A percentile compares a stretch with the other conserved stretches of the same genome.
Evolutionary conservation across 2,329 filamentous ascomycete genomes (phyloP).

Genomic region (Aschersonia sp.): DNA sequence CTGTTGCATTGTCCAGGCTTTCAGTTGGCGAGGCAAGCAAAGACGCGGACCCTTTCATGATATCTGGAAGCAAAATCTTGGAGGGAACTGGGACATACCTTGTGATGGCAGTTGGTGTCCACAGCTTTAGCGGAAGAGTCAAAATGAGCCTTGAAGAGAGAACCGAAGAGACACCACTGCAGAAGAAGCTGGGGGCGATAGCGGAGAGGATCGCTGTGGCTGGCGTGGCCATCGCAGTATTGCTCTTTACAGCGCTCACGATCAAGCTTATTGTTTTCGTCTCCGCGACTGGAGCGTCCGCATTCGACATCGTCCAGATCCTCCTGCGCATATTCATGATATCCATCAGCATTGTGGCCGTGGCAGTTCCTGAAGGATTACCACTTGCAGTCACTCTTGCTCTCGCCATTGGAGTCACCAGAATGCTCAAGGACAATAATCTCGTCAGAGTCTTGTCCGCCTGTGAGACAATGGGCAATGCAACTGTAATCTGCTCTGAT

Average conservation of each 20-base stretch:
- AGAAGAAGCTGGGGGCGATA: conserved; percentile 31
- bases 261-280: conserved; percentile 62
- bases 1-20: conserved; percentile 9
- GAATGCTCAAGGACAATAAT: conserved; percentile 58
- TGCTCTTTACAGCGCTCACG: conserved; percentile 64
- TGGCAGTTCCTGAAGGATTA: conserved; percentile 52
- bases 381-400: conserved; percentile 54
- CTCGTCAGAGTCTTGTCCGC: conserved; percentile 51
- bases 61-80: conserved; percentile 37
- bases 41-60: conserved; percentile 50
- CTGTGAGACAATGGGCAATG: conserved; percentile 61
- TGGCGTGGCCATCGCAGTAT: conserved; percentile 50
- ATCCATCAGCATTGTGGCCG: conserved; percentile 50
- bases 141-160: conserved; percentile 40
- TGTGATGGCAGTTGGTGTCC: conserved; percentile 37
- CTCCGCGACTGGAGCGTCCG: conserved; percentile 27
- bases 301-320: conserved; percentile 39
- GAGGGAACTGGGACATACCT: conserved; percentile 35
- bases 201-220: conserved; percentile 19
- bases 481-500: conserved; percentile 63
- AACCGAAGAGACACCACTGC: conserved; percentile 36
- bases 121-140: conserved; percentile 39
- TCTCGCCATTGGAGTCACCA: conserved; percentile 52
- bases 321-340: conserved; percentile 53
- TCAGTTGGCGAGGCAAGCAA: neutral